phyloP scores from a whole-genome alignment of 2,329 filamentous ascomycete genomes.

The Graphilbum ipis-grandicollis region DNA sequence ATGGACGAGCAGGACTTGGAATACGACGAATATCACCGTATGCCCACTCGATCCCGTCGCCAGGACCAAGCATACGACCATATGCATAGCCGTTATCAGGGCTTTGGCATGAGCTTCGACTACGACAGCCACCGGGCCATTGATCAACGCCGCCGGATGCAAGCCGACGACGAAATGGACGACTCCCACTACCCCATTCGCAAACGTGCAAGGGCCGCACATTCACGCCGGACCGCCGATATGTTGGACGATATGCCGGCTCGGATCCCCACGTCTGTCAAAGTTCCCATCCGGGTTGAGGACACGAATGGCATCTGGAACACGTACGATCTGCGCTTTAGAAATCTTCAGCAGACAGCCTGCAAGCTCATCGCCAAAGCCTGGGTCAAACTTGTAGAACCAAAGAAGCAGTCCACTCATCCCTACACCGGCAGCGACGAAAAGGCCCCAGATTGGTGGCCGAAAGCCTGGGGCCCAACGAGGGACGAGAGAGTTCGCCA shows the following conservation, averaged over 20 bases:
- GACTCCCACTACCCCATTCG: slow-evolving; percentile 17
- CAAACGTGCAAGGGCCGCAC: slow-evolving; percentile 17
- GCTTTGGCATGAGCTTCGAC: slow-evolving; percentile 1
- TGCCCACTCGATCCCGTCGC: neutral
- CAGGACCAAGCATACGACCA: neutral
- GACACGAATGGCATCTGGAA: slow-evolving; percentile 35
- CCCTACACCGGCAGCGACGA: slow-evolving; percentile 52
- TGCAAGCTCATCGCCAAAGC: slow-evolving; percentile 59
- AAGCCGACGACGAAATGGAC: slow-evolving; percentile 10
- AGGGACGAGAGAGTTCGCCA: slow-evolving; percentile 42
- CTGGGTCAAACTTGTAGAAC: slow-evolving; percentile 59
- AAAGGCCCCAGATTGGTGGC: slow-evolving; percentile 52
- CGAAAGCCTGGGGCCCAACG: slow-evolving; percentile 31
- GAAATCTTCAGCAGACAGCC: slow-evolving; percentile 50
- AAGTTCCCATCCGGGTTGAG: slow-evolving; percentile 31
- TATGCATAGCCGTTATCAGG: neutral
- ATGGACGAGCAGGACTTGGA: neutral
- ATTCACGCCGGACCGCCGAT: slow-evolving; percentile 18
- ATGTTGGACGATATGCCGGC: slow-evolving; percentile 21
- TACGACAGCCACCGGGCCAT: slow-evolving; percentile 10
- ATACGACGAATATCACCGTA: neutral
- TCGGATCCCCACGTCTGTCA: slow-evolving; percentile 17
- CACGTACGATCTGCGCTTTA: slow-evolving; percentile 45
- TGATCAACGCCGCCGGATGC: slow-evolving; percentile 12
- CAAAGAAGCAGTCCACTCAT: slow-evolving; percentile 59